Evolutionary conservation across 2,329 filamentous ascomycete species (phyloP), one percentile per base, ranked within the genome.

Genomic region (Colletotrichum gigasporum): DNA sequence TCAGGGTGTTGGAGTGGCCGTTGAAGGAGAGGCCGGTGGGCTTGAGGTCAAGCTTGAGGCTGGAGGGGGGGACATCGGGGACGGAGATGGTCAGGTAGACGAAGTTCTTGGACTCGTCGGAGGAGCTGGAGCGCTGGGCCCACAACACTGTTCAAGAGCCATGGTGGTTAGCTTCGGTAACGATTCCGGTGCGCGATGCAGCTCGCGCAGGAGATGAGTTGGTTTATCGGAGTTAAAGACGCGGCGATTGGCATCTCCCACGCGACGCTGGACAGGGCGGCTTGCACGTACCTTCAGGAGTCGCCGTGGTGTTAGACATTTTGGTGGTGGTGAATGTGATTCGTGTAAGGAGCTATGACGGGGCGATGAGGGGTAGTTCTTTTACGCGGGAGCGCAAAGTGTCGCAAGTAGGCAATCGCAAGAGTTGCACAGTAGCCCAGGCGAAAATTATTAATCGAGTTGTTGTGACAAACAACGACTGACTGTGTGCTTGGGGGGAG

Each of bases 81-180:
- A 94, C 94, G 73, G 88, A 87, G 82, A 99, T 93, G 76, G 93
- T 96, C 71, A 99, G 87, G 85, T 94, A 97, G 85, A 99, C 83
- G 83, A 93, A 92, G 87, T 99, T 99, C 85, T 94, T 96, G 78
- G 90, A 86, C 60, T 91, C 78, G 58, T 97, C 94, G 71, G 84
- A 84, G 72, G 80, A 83, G 75, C 90, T 96, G 47, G 95, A 98
- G 85, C 96, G 94, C 85, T 99, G 96, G 70, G 96, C 95, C 96
- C 96, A 99, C 80, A 94, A 91, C 73, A 99, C 96, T 98, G 74
- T 63, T 56, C 11, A 45, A 45, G 37, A n/a, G n/a, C n/a, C n/a
- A n/a, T n/a, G 54, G 26, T 32, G 22, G 45, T 65, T 59, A 41
- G 53, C 42, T 50, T 50, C n/a, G n/a, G n/a, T n/a, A n/a, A n/a